A percentile compares a stretch with the other conserved stretches of the same genome.
Evolutionary conservation across 192 early-diverging fungal genomes (phyloP).

Genomic region (Gryganskiella cystojenkinii): DNA sequence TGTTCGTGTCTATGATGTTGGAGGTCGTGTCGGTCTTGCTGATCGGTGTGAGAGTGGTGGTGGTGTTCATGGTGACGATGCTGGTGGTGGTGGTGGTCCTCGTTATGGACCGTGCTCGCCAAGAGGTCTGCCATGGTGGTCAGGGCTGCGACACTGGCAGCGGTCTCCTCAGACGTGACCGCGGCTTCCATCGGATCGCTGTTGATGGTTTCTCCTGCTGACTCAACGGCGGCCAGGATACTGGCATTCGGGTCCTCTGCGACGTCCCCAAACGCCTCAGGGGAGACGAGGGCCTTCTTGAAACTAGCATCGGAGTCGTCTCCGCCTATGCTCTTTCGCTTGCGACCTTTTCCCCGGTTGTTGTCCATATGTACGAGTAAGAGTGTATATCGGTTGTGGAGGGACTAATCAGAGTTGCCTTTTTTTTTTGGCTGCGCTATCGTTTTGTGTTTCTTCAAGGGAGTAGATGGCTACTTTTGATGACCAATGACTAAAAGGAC

Average conservation of each 20-base stretch:
- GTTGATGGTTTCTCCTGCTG: not conserved
- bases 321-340: slow-evolving; percentile 29
- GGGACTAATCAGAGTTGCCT: no score
- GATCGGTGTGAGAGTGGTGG: not conserved
- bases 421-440: no score
- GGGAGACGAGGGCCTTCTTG: slow-evolving; percentile 32
- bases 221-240: not conserved
- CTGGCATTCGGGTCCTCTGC: not conserved
- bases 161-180: not conserved
- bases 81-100: not conserved
- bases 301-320: slow-evolving; percentile 14
- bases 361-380: no score
- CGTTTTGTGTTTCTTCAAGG: no score
- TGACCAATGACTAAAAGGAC: no score
- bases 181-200: no score
- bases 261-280: not conserved
- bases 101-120: slow-evolving; percentile 12
- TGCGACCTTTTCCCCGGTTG: not conserved
- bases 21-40: not conserved
- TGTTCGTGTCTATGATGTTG: not conserved
- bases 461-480: no score
- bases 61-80: not conserved
- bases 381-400: no score
- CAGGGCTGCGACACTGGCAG: slow-evolving; percentile 5
- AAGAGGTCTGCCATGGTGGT: slow-evolving; percentile 41